These are phyloP conservation scores for Mucor sp. DNA, from an alignment of 371 early-diverging fungal species.

Conservation along the genomic window DNA sequence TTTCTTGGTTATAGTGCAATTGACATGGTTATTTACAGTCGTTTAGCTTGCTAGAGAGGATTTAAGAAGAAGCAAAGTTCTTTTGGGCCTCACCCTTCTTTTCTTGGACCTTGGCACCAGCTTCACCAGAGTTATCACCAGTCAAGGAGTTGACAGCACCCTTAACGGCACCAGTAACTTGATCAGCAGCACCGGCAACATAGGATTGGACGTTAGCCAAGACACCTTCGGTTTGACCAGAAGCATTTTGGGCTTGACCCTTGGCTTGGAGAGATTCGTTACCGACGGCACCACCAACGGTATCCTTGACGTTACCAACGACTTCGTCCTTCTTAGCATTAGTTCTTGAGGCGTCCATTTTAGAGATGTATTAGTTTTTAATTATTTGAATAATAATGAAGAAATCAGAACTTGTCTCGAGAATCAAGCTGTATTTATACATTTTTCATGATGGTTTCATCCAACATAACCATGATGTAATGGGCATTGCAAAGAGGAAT, in stretches of 20 bases:
- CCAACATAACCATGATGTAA: not conserved
- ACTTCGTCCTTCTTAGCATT: slow-evolving; percentile 33
- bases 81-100: slow-evolving; percentile 15
- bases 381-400: not conserved
- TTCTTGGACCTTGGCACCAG: slow-evolving; percentile 17
- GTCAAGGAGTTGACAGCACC: slow-evolving; percentile 26
- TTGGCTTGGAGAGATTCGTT: slow-evolving; percentile 37
- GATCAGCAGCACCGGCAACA: not conserved
- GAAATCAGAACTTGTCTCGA: not conserved
- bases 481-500: not conserved
- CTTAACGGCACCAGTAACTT: slow-evolving; percentile 23
- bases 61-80: not conserved
- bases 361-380: not conserved
- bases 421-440: not conserved
- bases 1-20: not conserved
- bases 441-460: not conserved
- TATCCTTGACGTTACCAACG: slow-evolving; percentile 45
- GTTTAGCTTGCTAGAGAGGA: not conserved
- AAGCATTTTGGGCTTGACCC: slow-evolving; percentile 34
- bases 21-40: not conserved
- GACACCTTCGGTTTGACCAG: slow-evolving; percentile 29
- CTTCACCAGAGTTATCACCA: slow-evolving; percentile 21
- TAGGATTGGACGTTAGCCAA: slow-evolving; percentile 11
- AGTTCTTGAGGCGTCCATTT: slow-evolving; percentile 16
- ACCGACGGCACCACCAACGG: slow-evolving; percentile 39